Evolutionary conservation across 495 filamentous ascomycete species (phyloP), one percentile per base, ranked within the genome.

Genomic region (Penicillium longicatenatum): DNA sequence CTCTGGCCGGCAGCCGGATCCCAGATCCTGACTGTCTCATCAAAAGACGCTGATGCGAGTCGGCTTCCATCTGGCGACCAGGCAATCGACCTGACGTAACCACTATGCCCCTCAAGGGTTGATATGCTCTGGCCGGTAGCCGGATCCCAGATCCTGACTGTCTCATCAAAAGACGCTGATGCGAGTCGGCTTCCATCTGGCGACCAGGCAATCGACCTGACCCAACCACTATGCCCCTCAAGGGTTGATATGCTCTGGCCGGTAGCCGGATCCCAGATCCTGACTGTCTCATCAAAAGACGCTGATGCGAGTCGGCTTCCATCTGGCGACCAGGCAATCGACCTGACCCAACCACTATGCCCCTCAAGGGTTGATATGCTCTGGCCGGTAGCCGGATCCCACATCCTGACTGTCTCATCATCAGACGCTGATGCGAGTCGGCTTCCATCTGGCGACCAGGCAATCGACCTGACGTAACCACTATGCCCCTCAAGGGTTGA

Each of bases 401-500:
- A 56, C 21, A 49, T 49, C 19, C 22, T 49, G 45, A 56, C 20
- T 26, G 35, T 56, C 3, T 51, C 45, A 51, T 57, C 47, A 29
- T 6, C 0, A 6, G 55, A 51, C n/a, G 35, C 37, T 44, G 55
- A 57, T 43, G 37, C 50, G 20, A 52, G 50, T 52, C 20, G 19
- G 50, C 50, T 52, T 52, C 35, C 20, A 52, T 52, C 35, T 14
- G 29, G 54, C 43, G 43, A 61, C 59, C 49, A 57, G 31, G 41
- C 48, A 19, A 54, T 43, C n/a, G 50, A 54, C 1, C 0, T 24
- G 39, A 64, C 57, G 6, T 1, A 31, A 8, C 9, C 22, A 31
- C 53, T 48, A 54, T 63, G 45, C 10, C 61, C 57, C 21, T 54
- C 14, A 21, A 63, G 57, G 9, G 30, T 65, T 16, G 51, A 50